Evolutionary conservation across 2,329 filamentous ascomycete genomes (phyloP), one percentile per base, ranked within the genome.

Genomic region (Diaporthe australafricana): DNA sequence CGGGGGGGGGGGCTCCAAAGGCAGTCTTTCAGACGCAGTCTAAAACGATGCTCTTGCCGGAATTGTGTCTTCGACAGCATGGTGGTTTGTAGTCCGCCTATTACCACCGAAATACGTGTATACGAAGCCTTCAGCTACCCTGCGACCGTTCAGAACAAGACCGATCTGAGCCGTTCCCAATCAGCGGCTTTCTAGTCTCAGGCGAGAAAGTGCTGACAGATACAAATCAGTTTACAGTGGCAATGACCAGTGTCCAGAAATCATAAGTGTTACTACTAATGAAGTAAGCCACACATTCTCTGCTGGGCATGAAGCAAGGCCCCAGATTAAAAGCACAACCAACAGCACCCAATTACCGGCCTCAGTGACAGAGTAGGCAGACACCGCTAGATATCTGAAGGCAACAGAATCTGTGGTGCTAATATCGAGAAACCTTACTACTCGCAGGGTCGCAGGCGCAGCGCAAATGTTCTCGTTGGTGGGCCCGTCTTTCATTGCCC

Each of bases 301-400:
- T 70, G 1, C 72, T 60, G 9, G 74, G 74, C 12, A 71, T 71
- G 1, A 73, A 40, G 4, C 70, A 70, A 3, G 66, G 65, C 11
- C 84, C 83, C 22, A 91, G 77, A 1, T 89, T 87, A 32, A 86
- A 81, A 16, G 86, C 88, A 17, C 84, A 83, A 30, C 86, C 87
- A 47, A 89, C 87, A 74, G 89, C 87, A 45, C 88, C 91, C 80
- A 94, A 89, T 76, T 92, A 94, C 47, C 85, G 86, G 1, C 93
- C 93, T 74, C 93, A 83, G 78, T 94, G 90, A 0, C 87, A 84
- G 27, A 86, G 88, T 0, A 90, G 88, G 0, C 89, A 87, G 14
- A 94, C 85, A 76, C 93, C 0, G 90, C 90, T 7, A 94, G 87
- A 3, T 94, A 88, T 0, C 89, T 92, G 74, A 87, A 91, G 0